Evolutionary conservation across 2,329 filamentous ascomycete species (phyloP).

Genomic region (Aspergillus intermedius): DNA sequence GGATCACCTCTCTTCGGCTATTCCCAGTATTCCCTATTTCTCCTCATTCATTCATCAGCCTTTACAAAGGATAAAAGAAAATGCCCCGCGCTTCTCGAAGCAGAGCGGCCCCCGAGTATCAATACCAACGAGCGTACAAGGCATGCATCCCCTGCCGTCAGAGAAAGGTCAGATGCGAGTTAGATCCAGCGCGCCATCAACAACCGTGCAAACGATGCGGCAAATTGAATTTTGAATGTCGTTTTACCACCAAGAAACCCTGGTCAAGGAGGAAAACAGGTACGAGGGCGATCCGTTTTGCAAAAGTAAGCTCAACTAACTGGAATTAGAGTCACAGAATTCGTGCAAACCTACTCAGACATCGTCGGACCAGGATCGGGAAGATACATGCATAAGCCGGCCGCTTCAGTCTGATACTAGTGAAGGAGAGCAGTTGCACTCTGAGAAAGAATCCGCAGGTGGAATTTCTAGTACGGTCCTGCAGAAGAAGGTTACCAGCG

Average conservation of each 20-base stretch:
- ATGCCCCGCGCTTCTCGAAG: no score
- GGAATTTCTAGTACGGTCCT: conserved; percentile 32
- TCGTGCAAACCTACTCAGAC: conserved; percentile 2
- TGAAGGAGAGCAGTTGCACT: conserved; percentile 3
- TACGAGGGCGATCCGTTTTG: no score
- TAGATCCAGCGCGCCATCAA: conserved; percentile 34
- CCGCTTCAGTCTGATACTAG: conserved; percentile 3
- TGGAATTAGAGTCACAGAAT: no score
- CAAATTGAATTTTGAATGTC: conserved; percentile 45
- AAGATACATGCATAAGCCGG: conserved; percentile 2
- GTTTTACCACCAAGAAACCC: conserved; percentile 36
- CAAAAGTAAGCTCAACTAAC: no score
- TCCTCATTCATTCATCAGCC: no score
- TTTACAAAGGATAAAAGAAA: no score
- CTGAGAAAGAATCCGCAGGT: conserved; percentile 21
- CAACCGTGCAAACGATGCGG: conserved; percentile 45
- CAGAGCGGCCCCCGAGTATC: no score
- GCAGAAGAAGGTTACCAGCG: conserved; percentile 46
- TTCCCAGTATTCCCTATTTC: no score
- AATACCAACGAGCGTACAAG: conserved; percentile 49
- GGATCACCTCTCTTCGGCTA: no score
- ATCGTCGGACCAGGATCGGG: conserved; percentile 4
- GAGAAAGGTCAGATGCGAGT: conserved; percentile 48
- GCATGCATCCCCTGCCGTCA: conserved; percentile 49
- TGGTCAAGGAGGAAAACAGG: no score